Evolutionary conservation across 1,139 yeast species (phyloP).

Genomic region (Yamadazyma aaseri): DNA sequence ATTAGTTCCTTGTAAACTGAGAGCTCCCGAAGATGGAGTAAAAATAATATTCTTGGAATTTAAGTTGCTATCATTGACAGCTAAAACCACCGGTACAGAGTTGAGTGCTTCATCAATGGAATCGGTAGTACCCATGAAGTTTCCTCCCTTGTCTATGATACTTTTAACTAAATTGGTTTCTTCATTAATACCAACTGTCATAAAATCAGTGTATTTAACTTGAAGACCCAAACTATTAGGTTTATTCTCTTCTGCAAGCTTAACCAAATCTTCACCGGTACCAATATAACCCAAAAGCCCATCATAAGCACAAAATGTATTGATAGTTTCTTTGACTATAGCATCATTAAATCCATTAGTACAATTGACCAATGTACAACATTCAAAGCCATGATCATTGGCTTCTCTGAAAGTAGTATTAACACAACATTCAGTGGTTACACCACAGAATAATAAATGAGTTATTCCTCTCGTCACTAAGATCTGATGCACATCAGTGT

Average conservation of each 20-base stretch:
- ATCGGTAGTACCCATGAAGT: neutral
- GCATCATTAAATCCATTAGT: slow-evolving; percentile 13
- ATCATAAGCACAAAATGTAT: slow-evolving; percentile 16
- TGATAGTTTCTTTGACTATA: slow-evolving; percentile 13
- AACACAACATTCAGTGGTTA: slow-evolving; percentile 18
- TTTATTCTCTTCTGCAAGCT: slow-evolving; percentile 4
- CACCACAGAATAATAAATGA: slow-evolving; percentile 14
- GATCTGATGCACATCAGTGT: slow-evolving; percentile 15
- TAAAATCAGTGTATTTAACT: neutral
- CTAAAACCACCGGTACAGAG: slow-evolving; percentile 3
- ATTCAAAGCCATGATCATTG: slow-evolving; percentile 16
- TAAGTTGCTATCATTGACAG: slow-evolving; percentile 7
- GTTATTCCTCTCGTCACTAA: slow-evolving; percentile 16
- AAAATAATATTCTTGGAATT: slow-evolving; percentile 3
- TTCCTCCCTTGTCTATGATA: slow-evolving; percentile 7
- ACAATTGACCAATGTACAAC: slow-evolving; percentile 14
- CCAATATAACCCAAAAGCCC: slow-evolving; percentile 14
- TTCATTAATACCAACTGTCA: neutral
- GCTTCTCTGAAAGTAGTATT: slow-evolving; percentile 17
- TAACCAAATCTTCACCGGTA: slow-evolving; percentile 10
- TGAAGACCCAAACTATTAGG: neutral
- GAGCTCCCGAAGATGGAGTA: slow-evolving; percentile 12
- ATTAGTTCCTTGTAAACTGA: slow-evolving; percentile 8
- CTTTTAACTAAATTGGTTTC: slow-evolving; percentile 6
- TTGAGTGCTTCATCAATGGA: slow-evolving; percentile 4